Evolutionary conservation across 176 grass and related monocot species (phyloP), one percentile per base, ranked within the genome.

Genomic region (Metroxylon sagu): DNA sequence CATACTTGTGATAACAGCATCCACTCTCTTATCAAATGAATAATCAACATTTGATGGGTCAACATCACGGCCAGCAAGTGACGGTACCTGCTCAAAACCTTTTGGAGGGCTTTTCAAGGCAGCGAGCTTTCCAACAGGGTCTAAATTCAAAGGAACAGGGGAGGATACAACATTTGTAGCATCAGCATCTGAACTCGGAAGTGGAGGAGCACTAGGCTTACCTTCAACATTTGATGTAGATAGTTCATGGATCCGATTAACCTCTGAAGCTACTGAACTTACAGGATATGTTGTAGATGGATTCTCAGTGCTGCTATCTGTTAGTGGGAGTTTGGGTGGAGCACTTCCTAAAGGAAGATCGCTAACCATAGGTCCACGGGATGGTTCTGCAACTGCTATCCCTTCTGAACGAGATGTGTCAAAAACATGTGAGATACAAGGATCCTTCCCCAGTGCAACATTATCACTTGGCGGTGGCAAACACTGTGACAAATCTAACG

Each of bases 401-500:
- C 58, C 64, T 53, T 72, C 68, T 48, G 66, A 79, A 65, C 25
- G 61, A 76, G 68, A 43, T 68, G 62, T 72, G 14, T 79, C 74
- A n/a, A 64, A 75, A 43, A 55, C 18, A 74, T 62, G 74, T 50
- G 80, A 85, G 49, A 77, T 61, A 77, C 70, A 73, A 48, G 66
- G 54, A 65, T 88, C 92, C 69, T 76, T 87, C 43, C 61, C 80
- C 65, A 74, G 25, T 21, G 68, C 78, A 26, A 54, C 35, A 59
- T 70, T 74, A 70, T 70, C 68, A 59, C 56, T 59, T 64, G 69
- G 52, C 29, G 90, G 87, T 60, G 87, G 92, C 76, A 88, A 59
- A 76, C 92, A 97, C 43, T 89, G 87, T 35, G 81, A 66, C 54
- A 97, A 75, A 58, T 91, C 92, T 74, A 97, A 71, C 12, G 87